Percentiles rank a stretch among this genome's conserved stretches.
Conservation (phyloP, 352 stramenopile genomes). For the Thraustotheca clavata region DNA sequence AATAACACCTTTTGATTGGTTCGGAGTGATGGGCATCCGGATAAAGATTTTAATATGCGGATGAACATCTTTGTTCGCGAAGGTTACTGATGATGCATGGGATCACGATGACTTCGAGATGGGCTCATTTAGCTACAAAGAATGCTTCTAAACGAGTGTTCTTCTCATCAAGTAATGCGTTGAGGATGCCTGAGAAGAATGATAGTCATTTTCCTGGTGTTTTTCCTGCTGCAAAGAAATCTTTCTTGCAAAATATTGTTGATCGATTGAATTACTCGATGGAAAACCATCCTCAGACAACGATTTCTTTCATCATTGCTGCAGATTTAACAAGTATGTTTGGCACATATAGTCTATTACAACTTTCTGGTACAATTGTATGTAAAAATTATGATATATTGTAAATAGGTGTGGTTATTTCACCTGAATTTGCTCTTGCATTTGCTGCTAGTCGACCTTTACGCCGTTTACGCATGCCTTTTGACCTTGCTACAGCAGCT, state of each 20-base stretch:
- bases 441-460: slow-evolving; percentile 79
- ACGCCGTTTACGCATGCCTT: slow-evolving; percentile 62
- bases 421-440: slow-evolving; percentile 76
- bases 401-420: slow-evolving; percentile 53
- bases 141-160: too few relatives aligned
- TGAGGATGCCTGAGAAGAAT: neutral
- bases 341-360: slow-evolving; percentile 65
- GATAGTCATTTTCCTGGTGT: neutral
- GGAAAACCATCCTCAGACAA: slow-evolving; percentile 58
- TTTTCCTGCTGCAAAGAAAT: slow-evolving; percentile 6
- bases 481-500: slow-evolving; percentile 61
- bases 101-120: too few relatives aligned
- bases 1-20: too few relatives aligned
- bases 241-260: slow-evolving; percentile 55
- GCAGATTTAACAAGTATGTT: slow-evolving; percentile 77
- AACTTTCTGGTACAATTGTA: slow-evolving; percentile 33
- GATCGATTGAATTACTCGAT: slow-evolving; percentile 72
- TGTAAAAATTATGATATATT: neutral
- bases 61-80: too few relatives aligned
- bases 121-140: too few relatives aligned
- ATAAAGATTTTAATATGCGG: too few relatives aligned
- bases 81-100: too few relatives aligned
- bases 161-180: neutral
- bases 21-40: too few relatives aligned
- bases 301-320: slow-evolving; percentile 62